Base-by-base conservation (phyloP, 768 basidiomycete species). In the Boletus bicolor region DNA sequence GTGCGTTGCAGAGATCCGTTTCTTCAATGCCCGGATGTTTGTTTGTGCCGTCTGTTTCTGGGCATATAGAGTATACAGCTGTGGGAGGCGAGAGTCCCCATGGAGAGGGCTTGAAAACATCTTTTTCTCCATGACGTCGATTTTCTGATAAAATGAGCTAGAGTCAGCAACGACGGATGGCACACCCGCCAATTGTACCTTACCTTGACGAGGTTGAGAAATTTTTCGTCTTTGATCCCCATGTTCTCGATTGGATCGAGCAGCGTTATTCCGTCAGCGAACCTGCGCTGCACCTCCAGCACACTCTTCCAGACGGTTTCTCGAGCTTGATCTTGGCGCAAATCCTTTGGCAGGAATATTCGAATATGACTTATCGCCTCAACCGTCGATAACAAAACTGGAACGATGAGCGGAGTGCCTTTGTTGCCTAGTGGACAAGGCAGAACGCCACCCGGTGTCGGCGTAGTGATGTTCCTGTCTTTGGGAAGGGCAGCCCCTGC, bases 161-260 rank as follows among this genome's bases (percentile, higher is more conserved):
- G 43, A 8, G 44, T 68, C 30, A 43, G 47, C 24, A 41, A 28
- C 12, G 15, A 39, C 8, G 3, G 21, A 34, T 50, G 35, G 7
- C 30, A 24, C 30, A 19, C 12, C 6, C 4, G 24, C 10, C 3
- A 26, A 10, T 10, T n/a, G 24, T 26, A 12, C 67, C 73, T 42
- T 54, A 93, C 95, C 74, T 91, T 82, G 52, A 98, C 81, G 0
- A 98, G 80, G 46, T 85, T 83, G 65, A 83, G 83, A 76, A 99
- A 99, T 62, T 90, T 93, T 36, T 91, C 90, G 63, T 98, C 97
- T 55, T 89, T 92, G 69, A 99, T 97, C 10, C 85, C 87, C 93
- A 98, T 94, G 68, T 98, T 93, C 65, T 91, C 80, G 30, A 98
- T 77, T 0, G 97, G 97, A 68, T 98, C 97, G 11, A 99, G 78